Conservation (phyloP, 352 stramenopile genomes). For the Phytophthora constricta region DNA sequence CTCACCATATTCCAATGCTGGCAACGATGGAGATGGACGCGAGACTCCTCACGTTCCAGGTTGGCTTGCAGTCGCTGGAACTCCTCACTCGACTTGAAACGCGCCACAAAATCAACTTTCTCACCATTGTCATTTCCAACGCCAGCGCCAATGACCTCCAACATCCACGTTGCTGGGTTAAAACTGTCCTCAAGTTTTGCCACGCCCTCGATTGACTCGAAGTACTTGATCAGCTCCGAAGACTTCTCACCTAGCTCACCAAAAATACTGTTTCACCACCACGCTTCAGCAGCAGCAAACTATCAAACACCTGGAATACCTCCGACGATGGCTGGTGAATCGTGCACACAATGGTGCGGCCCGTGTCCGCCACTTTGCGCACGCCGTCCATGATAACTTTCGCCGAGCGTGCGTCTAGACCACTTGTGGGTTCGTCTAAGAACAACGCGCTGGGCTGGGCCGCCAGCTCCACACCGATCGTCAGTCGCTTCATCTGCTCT, state of each 20-base stretch:
- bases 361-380: slow-evolving; percentile 68
- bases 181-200: slow-evolving; percentile 53
- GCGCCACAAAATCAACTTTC: slow-evolving; percentile 32
- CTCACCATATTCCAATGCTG: slow-evolving; percentile 32
- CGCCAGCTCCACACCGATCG: slow-evolving; percentile 63
- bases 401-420: slow-evolving; percentile 76
- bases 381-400: slow-evolving; percentile 75
- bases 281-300: slow-evolving; percentile 5
- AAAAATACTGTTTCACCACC: slow-evolving; percentile 20
- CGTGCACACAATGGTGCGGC: slow-evolving; percentile 77
- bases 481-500: slow-evolving; percentile 49
- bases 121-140: slow-evolving; percentile 14
- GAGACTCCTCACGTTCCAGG: slow-evolving; percentile 29
- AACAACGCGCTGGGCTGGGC: slow-evolving; percentile 77
- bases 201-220: slow-evolving; percentile 23
- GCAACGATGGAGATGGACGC: slow-evolving; percentile 20
- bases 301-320: slow-evolving; percentile 49
- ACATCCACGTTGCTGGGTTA: slow-evolving; percentile 51
- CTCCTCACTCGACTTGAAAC: slow-evolving; percentile 33
- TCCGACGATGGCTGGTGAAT: slow-evolving; percentile 88
- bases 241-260: slow-evolving; percentile 46
- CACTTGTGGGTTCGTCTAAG: slow-evolving; percentile 66
- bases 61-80: slow-evolving; percentile 24
- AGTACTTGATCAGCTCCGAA: slow-evolving; percentile 26
- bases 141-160: not conserved